phyloP scores from a whole-genome alignment of 2,329 filamentous ascomycete genomes.

The Ambrosiella beaveri region DNA sequence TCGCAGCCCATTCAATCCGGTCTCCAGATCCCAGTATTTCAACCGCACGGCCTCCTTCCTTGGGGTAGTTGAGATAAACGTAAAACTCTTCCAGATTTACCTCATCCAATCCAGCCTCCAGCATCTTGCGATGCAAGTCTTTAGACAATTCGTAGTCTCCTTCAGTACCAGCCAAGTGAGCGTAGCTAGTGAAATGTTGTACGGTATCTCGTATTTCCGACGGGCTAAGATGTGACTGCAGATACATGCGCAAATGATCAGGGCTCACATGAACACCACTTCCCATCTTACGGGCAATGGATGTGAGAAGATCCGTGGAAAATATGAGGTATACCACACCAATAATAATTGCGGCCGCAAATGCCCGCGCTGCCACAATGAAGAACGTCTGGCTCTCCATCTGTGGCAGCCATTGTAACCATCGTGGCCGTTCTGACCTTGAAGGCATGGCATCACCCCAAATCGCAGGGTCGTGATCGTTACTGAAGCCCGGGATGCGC shows the following conservation, averaged over 20 bases:
- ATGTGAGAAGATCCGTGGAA: slow-evolving; percentile 64
- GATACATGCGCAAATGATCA: slow-evolving; percentile 59
- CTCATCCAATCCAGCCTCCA: slow-evolving; percentile 53
- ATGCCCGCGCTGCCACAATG: slow-evolving; percentile 53
- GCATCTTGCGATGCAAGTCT: slow-evolving; percentile 68
- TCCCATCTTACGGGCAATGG: slow-evolving; percentile 42
- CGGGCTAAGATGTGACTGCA: slow-evolving; percentile 56
- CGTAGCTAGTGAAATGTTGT: slow-evolving; percentile 61
- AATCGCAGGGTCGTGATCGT: not conserved
- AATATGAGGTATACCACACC: slow-evolving; percentile 72
- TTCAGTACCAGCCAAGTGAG: slow-evolving; percentile 86
- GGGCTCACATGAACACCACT: slow-evolving; percentile 60
- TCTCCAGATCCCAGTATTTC: slow-evolving; percentile 56
- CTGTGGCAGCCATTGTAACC: slow-evolving; percentile 12
- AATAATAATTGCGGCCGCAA: slow-evolving; percentile 59
- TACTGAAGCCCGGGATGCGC: slow-evolving; percentile 19
- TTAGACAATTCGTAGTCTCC: slow-evolving; percentile 75
- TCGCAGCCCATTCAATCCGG: slow-evolving; percentile 55
- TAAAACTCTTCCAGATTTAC: slow-evolving; percentile 63
- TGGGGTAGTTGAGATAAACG: slow-evolving; percentile 88
- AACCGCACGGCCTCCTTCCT: slow-evolving; percentile 56
- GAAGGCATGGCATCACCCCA: slow-evolving; percentile 11
- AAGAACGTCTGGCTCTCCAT: slow-evolving; percentile 25
- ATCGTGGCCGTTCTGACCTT: slow-evolving; percentile 5
- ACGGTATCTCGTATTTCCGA: slow-evolving; percentile 55